phyloP scores from a whole-genome alignment of 1,284 basidiomycete species.

The Sphaerobolus stellatus region DNA sequence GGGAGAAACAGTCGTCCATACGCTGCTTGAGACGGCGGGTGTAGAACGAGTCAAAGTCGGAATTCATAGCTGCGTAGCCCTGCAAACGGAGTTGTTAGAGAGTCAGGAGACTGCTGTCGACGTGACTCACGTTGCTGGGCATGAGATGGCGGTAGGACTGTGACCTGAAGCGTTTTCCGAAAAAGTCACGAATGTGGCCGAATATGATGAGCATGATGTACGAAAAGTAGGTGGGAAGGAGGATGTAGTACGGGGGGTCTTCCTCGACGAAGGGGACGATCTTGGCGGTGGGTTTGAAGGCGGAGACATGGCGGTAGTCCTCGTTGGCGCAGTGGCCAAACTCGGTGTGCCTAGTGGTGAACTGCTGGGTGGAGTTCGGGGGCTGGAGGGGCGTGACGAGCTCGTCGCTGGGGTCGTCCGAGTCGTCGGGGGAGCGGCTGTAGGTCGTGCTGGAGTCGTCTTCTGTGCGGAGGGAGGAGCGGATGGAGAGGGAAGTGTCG shows the following conservation, averaged over 20 bases:
- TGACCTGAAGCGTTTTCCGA: slow-evolving; percentile 84
- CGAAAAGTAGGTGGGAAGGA: slow-evolving; percentile 89
- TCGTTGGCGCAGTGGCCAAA: slow-evolving; percentile 83
- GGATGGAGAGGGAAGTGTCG: neutral
- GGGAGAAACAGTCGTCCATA: slow-evolving; percentile 94
- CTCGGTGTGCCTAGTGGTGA: slow-evolving; percentile 77
- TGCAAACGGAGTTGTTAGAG: slow-evolving; percentile 31
- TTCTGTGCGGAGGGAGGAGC: slow-evolving; percentile 3
- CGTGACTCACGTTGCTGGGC: slow-evolving; percentile 68
- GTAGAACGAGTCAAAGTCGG: slow-evolving; percentile 99
- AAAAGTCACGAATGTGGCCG: slow-evolving; percentile 93
- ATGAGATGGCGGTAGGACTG: slow-evolving; percentile 79
- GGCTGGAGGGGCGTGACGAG: slow-evolving; percentile 56
- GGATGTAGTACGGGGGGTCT: slow-evolving; percentile 87
- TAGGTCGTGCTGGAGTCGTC: neutral
- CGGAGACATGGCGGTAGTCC: slow-evolving; percentile 64
- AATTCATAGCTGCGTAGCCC: slow-evolving; percentile 96
- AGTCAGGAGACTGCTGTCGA: neutral
- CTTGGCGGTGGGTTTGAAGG: slow-evolving; percentile 53
- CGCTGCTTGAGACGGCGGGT: slow-evolving; percentile 92
- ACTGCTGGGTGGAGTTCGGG: slow-evolving; percentile 64
- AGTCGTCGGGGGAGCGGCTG: neutral
- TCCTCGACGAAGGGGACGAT: slow-evolving; percentile 58
- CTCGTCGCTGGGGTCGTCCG: slow-evolving; percentile 48
- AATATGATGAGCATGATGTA: slow-evolving; percentile 87